Base-by-base conservation (phyloP, 345 rosid species). In the Syzygium grande region DNA sequence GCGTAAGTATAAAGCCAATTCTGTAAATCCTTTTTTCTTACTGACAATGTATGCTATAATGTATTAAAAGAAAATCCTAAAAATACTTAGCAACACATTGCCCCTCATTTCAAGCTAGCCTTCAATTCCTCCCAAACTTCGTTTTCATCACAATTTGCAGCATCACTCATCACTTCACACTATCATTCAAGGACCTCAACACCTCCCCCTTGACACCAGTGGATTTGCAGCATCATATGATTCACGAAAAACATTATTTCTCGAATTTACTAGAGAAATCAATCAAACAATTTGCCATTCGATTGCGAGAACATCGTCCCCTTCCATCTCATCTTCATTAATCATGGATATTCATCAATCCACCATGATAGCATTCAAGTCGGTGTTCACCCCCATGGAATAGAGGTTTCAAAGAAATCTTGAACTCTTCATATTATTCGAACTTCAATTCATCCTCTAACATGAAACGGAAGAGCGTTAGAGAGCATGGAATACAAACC, bases 261-360 rank as follows among this genome's bases (percentile, higher is more conserved):
- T 2, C 0, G 16, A 27, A 25, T 61, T 61, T n/a, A 6, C 7
- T 2, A n/a, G 17, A 61, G 68, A n/a, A 61, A 61, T 5, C 2
- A n/a, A 61, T 59, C 68, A 59, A 59, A 59, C 29, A 0, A 3
- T 27, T 5, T 27, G 0, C 29, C 8, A 0, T 23, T 59, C 29
- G 23, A 5, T 16, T 0, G 4, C 0, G 8, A 59, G 68, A 59
- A 10, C 3, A 23, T 1, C 2, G 6, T 23, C n/a, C 61, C 2
- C 61, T 4, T 56, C 13, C 61, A 25, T 58, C 65, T 58, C 29
- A 0, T 55, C 63, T 58, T 58, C 29, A 5, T 58, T 58, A 14
- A 58, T 58, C 0, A 5, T 58, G 29, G 14, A 58, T 58, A 25
- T 58, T 58, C 63, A 4, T 58, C 63, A 25, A 10, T 58, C 61